Evolutionary conservation across 2,329 filamentous ascomycete species (phyloP), one percentile per base, ranked within the genome.

Genomic region (Aspergillus melleus): DNA sequence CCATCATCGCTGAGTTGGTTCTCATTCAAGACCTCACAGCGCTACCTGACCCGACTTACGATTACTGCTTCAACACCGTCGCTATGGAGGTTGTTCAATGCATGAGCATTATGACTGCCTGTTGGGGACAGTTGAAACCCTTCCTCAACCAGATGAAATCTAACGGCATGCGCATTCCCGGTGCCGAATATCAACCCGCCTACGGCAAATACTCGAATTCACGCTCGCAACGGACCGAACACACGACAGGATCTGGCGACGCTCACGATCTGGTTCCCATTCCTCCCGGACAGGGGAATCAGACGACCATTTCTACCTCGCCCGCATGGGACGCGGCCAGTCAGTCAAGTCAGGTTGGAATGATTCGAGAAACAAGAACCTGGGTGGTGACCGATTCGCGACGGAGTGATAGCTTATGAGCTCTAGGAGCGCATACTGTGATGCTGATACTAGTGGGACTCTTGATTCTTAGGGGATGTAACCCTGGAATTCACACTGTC

Each of bases 61-160:
- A 61, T 20, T 64, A 63, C 52, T 69, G 61, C 42, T 60, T 63
- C 3, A 61, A 64, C 36, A 66, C 64, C 6, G 63, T 69, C 9
- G 58, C 63, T 10, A 54, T 62, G 26, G 57, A 62, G 29, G 50
- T 63, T 1, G 63, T 66, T 8, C 68, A 69, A 44, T 68, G 66
- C 14, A 55, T 64, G 6, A 68, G 68, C 51, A 68, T 69, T 12
- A 61, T 68, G n/a, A 69, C 68, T 0, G 68, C 68, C 26, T 67
- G 63, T 51, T 65, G 63, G 58, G 60, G 61, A 6, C 67, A 68
- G 54, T 49, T 68, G 16, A 68, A 59, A 44, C 67, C 65, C 0
- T 68, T 68, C 53, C 51, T 70, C 16, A 62, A 62, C 5, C 64
- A 64, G 61, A 58, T 66, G 50, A 64, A 63, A 42, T 65, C 64